Evolutionary conservation across 2,329 filamentous ascomycete genomes (phyloP), one percentile per base, ranked within the genome.

Genomic region (Akanthomyces uredinophilus): DNA sequence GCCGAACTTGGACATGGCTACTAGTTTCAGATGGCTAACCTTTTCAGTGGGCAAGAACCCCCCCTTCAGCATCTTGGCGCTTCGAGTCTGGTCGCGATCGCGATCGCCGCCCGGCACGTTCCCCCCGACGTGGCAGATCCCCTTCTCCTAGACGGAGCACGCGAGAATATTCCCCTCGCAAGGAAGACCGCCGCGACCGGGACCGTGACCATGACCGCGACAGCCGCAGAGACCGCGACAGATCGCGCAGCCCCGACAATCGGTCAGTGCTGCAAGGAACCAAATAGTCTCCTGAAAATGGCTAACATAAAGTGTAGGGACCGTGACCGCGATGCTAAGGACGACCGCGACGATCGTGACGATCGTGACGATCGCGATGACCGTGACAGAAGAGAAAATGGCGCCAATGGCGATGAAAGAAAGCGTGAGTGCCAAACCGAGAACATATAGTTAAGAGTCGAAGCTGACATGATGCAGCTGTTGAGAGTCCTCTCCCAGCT

Each of bases 61-160:
- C 95, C 71, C 95, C 95, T 55, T 98, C 95, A 68, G 95, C 95
- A 59, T 98, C 93, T 35, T 99, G 95, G 95, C 91, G 95, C 65
- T 99, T 99, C 74, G 95, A 97, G 77, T 92, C 92, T 68, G 94
- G 93, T 64, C 87, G 90, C 71, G 90, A 92, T 71, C 89, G 87
- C 67, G 86, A 89, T 64, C 84, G 86, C 64, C 81, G 80, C 66
- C 83, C 81, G 63, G 83, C 81, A 67, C 84, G 85, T 59, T 86
- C 86, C 68, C 86, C 86, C 66, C 86, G 87, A 64, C 83, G 86
- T 65, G 83, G 89, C 68, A 89, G 91, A 64, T 90, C 91, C 65
- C 90, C 90, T 62, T 90, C 88, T 66, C 91, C 92, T 66, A 88
- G 92, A 66, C 88, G 90, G 69, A 84, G 87, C 73, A 85, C 84